Percentiles rank a stretch among this genome's conserved stretches.
Conservation (phyloP, 2,329 filamentous ascomycete species). For the Alternaria consortialis region DNA sequence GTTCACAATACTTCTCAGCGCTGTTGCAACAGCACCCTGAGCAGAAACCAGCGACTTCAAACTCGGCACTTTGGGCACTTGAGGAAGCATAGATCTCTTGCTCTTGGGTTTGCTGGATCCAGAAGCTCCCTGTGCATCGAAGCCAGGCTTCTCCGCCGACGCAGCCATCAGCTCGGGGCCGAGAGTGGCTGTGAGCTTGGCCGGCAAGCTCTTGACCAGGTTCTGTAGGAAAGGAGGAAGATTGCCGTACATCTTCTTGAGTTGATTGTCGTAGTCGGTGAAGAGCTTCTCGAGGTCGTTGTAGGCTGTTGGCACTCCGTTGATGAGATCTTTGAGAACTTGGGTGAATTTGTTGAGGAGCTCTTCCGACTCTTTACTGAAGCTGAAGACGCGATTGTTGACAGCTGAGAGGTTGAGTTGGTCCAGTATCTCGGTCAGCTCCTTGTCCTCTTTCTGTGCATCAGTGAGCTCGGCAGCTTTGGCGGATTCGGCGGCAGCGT, state of each 20-base stretch:
- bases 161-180: slow-evolving; percentile 85
- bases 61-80: slow-evolving; percentile 73
- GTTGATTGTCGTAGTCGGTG: slow-evolving; percentile 68
- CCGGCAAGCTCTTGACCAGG: slow-evolving; percentile 82
- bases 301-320: slow-evolving; percentile 92
- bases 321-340: slow-evolving; percentile 89
- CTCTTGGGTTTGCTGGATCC: slow-evolving; percentile 39
- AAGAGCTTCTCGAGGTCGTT: slow-evolving; percentile 80
- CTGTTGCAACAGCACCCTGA: slow-evolving; percentile 82
- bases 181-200: slow-evolving; percentile 78
- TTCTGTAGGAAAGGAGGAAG: slow-evolving; percentile 85
- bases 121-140: slow-evolving; percentile 50
- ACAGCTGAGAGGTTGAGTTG: slow-evolving; percentile 82
- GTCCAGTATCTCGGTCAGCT: slow-evolving; percentile 82
- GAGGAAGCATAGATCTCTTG: slow-evolving; percentile 64
- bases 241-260: slow-evolving; percentile 70
- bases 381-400: slow-evolving; percentile 85
- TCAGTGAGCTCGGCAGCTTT: slow-evolving; percentile 49
- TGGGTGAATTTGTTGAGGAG: slow-evolving; percentile 85
- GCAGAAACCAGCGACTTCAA: slow-evolving; percentile 84
- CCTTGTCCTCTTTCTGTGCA: slow-evolving; percentile 68
- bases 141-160: slow-evolving; percentile 71
- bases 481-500: slow-evolving; percentile 44
- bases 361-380: slow-evolving; percentile 84
- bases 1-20: slow-evolving; percentile 90